phyloP scores from a whole-genome alignment of 805 yeast genomes.

The Wickerhamomyces ciferrii region DNA sequence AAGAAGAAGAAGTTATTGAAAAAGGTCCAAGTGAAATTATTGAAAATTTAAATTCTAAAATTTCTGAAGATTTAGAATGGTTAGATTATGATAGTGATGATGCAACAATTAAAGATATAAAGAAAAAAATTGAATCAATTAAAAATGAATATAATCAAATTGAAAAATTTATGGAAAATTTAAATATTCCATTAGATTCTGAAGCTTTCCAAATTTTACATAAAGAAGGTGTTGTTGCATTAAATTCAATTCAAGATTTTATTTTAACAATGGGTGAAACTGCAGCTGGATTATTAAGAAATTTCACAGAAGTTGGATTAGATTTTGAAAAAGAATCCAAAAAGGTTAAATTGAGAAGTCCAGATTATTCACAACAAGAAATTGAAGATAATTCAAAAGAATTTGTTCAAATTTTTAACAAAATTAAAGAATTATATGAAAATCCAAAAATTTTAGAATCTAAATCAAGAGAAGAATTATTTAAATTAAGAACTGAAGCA shows the following conservation, averaged over 20 bases:
- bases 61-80: conserved; percentile 64
- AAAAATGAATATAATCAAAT: conserved; percentile 25
- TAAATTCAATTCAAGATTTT: conserved; percentile 37
- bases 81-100: conserved; percentile 65
- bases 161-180: conserved; percentile 33
- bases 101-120: conserved; percentile 35
- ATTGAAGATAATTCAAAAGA: conserved; percentile 21
- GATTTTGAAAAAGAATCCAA: conserved; percentile 49
- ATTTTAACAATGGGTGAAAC: conserved; percentile 41
- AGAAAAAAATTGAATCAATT: conserved; percentile 23
- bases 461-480: conserved; percentile 23
- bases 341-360: conserved; percentile 30
- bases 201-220: conserved; percentile 39
- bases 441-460: conserved; percentile 12
- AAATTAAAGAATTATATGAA: conserved; percentile 22
- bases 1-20: conserved; percentile 40
- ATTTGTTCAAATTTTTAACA: conserved; percentile 23
- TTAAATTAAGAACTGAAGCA: conserved; percentile 24
- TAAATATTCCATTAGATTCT: conserved; percentile 40
- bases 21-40: conserved; percentile 37
- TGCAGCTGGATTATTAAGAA: conserved; percentile 33
- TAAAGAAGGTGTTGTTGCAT: conserved; percentile 34
- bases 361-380: conserved; percentile 21
- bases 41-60: conserved; percentile 29
- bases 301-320: conserved; percentile 38